Base-by-base conservation (phyloP, 345 rosid species). In the Lepidium africanum region DNA sequence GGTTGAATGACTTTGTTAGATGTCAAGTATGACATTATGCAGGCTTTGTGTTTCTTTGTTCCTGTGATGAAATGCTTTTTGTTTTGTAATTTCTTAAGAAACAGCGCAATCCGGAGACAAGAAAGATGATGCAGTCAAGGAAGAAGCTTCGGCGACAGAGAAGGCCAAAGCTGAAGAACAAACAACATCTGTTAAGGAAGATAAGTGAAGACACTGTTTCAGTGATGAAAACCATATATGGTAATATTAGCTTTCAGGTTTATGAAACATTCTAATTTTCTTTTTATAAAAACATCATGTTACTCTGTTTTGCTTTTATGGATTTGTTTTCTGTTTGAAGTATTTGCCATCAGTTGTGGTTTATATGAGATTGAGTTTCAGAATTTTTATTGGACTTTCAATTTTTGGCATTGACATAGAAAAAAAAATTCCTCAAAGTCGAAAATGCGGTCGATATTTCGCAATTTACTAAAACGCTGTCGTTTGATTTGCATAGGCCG, bases 121-220 rank as follows among this genome's bases (percentile, higher is more conserved):
- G 65, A 64, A 57, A 41, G 71, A 45, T 17, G 79, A 55, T 21
- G 50, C 38, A 0, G 54, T 14, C 0, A 69, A 63, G 60, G 70
- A 35, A 23, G 74, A 62, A 53, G 58, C 52, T 54, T 52, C 35
- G 7, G 64, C 27, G 25, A 46, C 48, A 39, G 63, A 58, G 63
- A 58, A 58, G 35, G 63, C 63, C 1, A 69, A 70, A 43, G 49
- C 71, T 14, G 75, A 23, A 69, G 71, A 60, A 45, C 19, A 41
- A 63, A 45, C 70, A 36, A 45, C 70, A 36, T 16, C 66, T 65
- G 74, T 39, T 5, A 67, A 74, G 59, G 69, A 40, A 61, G 63
- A 51, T 49, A 73, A 73, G 57, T 73, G 77, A 73, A 66, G 53
- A 54, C n/a, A 13, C 9, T 36, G 35, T 37, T 52, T 7, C 21